Base-by-base conservation (phyloP, 2,329 filamentous ascomycete species). In the Setomelanomma holmii region DNA sequence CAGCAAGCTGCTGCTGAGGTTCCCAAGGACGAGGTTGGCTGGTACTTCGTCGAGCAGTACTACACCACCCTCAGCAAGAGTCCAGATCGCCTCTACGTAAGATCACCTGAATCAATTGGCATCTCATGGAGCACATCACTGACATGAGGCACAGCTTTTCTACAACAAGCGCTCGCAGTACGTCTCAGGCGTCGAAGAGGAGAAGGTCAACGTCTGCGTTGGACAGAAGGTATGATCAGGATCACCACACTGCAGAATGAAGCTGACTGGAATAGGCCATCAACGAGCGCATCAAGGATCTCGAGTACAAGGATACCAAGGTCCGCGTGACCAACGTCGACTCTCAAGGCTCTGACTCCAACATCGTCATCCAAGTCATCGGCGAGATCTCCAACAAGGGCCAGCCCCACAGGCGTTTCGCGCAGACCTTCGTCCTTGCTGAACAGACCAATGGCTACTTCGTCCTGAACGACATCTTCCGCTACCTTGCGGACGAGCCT, bases 1-100 rank as follows among this genome's bases (percentile, higher is more conserved):
- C 64, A 58, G 61, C 62, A 63, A 62, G 62, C 65, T 19, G 45
- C 68, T 24, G 63, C 69, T 21, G 79, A 82, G 38, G 83, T 86
- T 58, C 81, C 80, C 67, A 97, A 96, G 82, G 92, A 96, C 75
- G 91, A 98, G 80, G 92, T 99, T 64, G 95, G 92, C 77, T 99
- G 95, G 95, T 98, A 93, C 81, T 99, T 99, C 67, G 95, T 99
- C 53, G 93, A 98, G 84, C 92, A 96, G 78, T 99, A 97, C 83
- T 99, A 99, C 80, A 98, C 91, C 66, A 99, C 92, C 57, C 81
- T 99, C 72, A 97, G 93, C 86, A 93, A 93, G 79, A 90, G 82
- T 63, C 93, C 95, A 19, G 92, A 96, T 74, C 96, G 95, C 79
- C 89, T 99, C 68, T 93, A 92, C 73, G 80, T 83, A 72, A 68